phyloP scores from a whole-genome alignment of 2,329 filamentous ascomycete species.

The Botrytis cinerea region DNA sequence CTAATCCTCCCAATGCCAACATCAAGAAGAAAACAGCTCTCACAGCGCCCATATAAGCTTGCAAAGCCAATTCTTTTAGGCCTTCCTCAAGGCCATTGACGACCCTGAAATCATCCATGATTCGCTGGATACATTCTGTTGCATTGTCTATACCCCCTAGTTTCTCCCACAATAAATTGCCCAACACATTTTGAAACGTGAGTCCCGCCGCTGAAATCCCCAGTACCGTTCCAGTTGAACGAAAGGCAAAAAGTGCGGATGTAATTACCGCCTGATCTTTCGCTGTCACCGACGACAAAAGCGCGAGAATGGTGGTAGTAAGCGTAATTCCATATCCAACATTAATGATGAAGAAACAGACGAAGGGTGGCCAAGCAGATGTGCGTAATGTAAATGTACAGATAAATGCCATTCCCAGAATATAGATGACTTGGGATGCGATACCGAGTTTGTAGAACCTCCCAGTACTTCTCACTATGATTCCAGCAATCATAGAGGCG shows the following conservation, averaged over 20 bases:
- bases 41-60: constrained; percentile 21
- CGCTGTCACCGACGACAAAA: constrained; percentile 66
- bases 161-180: constrained; percentile 24
- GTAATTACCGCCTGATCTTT: constrained; percentile 73
- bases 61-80: background rate
- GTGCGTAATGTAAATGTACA: constrained; percentile 57
- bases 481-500: constrained; percentile 61
- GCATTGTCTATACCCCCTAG: constrained; percentile 21
- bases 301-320: constrained; percentile 67
- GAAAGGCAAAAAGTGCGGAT: constrained; percentile 77
- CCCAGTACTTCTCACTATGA: constrained; percentile 68
- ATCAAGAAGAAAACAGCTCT: constrained; percentile 21
- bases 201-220: constrained; percentile 50
- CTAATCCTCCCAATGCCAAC: constrained; percentile 12
- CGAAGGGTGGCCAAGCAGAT: constrained; percentile 51
- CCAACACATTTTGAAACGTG: constrained; percentile 28
- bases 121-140: background rate
- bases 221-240: constrained; percentile 69
- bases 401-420: constrained; percentile 54
- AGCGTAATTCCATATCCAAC: constrained; percentile 63
- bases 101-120: constrained; percentile 10
- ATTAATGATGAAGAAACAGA: constrained; percentile 53
- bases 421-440: constrained; percentile 43
- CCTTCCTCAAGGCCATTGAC: background rate
- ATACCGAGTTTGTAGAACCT: constrained; percentile 70